Evolutionary conservation across 805 yeast species (phyloP).

Genomic region (Yarrowia sp.): DNA sequence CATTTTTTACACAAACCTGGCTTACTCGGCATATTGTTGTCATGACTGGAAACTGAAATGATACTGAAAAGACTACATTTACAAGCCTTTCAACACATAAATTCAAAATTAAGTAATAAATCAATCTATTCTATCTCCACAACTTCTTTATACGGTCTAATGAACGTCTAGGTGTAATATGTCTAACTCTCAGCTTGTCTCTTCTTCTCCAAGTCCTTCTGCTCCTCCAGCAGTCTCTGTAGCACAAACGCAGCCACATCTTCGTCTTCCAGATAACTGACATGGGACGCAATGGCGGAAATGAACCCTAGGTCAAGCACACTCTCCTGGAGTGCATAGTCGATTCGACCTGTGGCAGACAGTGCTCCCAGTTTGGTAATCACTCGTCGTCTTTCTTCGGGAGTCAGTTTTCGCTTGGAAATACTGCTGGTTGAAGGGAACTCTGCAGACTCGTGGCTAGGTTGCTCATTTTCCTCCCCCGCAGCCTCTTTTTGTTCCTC

Average conservation of each 20-base stretch:
- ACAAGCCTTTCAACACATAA: too few relatives aligned
- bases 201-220: background rate
- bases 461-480: background rate
- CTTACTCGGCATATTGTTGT: too few relatives aligned
- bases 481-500: background rate
- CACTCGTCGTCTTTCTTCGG: slow-evolving; percentile 43
- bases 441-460: background rate
- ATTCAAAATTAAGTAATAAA: too few relatives aligned
- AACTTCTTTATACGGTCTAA: background rate
- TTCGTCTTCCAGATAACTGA: slow-evolving; percentile 80
- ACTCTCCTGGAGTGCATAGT: slow-evolving; percentile 74
- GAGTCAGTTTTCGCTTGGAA: slow-evolving; percentile 25
- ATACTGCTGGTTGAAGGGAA: background rate
- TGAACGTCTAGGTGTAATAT: background rate
- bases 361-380: slow-evolving; percentile 40
- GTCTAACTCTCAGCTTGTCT: background rate
- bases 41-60: too few relatives aligned
- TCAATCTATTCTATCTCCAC: background rate
- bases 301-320: slow-evolving; percentile 74
- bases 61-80: too few relatives aligned
- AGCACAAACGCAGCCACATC: slow-evolving; percentile 79
- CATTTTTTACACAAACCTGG: too few relatives aligned
- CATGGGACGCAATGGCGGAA: slow-evolving; percentile 80
- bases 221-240: slow-evolving; percentile 43
- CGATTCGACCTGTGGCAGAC: slow-evolving; percentile 66